Base-by-base conservation (phyloP, 768 basidiomycete species). In the Suillus plorans region DNA sequence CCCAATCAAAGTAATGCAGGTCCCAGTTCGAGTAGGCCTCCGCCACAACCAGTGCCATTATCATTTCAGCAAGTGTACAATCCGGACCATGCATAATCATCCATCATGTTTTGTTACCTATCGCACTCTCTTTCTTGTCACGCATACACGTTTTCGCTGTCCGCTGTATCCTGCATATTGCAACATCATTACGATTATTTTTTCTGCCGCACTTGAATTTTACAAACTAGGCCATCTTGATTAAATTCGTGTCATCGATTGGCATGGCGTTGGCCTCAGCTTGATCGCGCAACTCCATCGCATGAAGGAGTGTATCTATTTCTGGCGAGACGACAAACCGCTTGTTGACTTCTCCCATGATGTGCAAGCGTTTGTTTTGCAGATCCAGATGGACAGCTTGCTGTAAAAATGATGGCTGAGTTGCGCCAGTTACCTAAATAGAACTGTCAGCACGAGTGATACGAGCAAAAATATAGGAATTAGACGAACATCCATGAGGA, bases 311-410 rank as follows among this genome's bases (percentile, higher is more conserved):
- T 0, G 85, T 77, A 55, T 95, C 91, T 22, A 97, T 80, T 70
- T 97, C 87, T 0, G 95, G 95, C 0, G 94, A 90, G 42, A 89
- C 89, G 28, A 92, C 82, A 71, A 94, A 97, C 64, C 90, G 87
- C 74, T 89, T 90, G 79, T 89, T 89, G 57, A 97, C 85, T 73
- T 95, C 90, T n/a, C 95, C 95, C 1, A 97, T 80, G 5, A 95
- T 87, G 44, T 81, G 82, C 25, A 94, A 76, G 31, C 80, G 80
- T 69, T 89, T 90, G 22, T 81, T 78, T 45, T 76, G 76, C 60
- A 78, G 71, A 73, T 97, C 89, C 36, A 97, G 72, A 69, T 89
- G 83, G 22, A 92, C 89, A 7, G 91, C 90, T 63, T 97, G 94
- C 73, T 96, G 93, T 3, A 96, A 83, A 75, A 97, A 97, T 0